These are phyloP conservation scores for Drechslerella dactyloides DNA, from an alignment of 2,329 filamentous ascomycete genomes.

Conservation along the genomic window DNA sequence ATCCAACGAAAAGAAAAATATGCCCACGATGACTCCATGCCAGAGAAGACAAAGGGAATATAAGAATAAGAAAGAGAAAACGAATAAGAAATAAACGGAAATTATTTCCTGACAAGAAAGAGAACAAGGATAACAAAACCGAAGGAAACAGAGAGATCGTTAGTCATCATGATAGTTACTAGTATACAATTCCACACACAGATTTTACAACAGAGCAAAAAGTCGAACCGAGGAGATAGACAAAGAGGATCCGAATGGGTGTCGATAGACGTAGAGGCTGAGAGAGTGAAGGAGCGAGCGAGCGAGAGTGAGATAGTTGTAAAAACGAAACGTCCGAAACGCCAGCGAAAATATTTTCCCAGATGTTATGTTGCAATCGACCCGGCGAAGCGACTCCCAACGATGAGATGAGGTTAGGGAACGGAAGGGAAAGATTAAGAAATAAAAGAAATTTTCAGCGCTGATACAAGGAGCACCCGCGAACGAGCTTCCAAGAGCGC, in stretches of 20 bases:
- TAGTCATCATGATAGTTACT: slow-evolving; percentile 46
- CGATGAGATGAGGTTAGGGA: slow-evolving; percentile 36
- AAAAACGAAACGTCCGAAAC: slow-evolving; percentile 28
- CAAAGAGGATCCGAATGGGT: slow-evolving; percentile 10
- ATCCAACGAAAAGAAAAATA: slow-evolving; percentile 16
- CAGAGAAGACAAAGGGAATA: slow-evolving; percentile 51
- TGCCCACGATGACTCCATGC: slow-evolving; percentile 47
- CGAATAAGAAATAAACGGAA: neutral
- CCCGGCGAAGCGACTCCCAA: slow-evolving; percentile 51
- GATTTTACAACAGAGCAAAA: slow-evolving; percentile 3
- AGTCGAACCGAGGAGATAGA: slow-evolving; percentile 1
- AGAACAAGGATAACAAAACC: slow-evolving; percentile 3
- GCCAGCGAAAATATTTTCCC: slow-evolving; percentile 49
- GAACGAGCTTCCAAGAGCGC: neutral
- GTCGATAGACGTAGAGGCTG: neutral
- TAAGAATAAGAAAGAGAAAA: slow-evolving; percentile 1
- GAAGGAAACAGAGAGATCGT: slow-evolving; percentile 21
- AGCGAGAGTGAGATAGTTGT: neutral
- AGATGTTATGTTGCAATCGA: slow-evolving; percentile 45
- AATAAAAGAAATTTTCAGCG: slow-evolving; percentile 16
- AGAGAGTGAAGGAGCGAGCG: neutral
- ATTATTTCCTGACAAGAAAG: slow-evolving; percentile 22
- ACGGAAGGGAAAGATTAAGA: slow-evolving; percentile 24
- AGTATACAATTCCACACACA: slow-evolving; percentile 31
- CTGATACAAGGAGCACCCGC: slow-evolving; percentile 3